Base-by-base conservation (phyloP, 192 early-diverging fungal genomes). In the Obelidium mucronatum region DNA sequence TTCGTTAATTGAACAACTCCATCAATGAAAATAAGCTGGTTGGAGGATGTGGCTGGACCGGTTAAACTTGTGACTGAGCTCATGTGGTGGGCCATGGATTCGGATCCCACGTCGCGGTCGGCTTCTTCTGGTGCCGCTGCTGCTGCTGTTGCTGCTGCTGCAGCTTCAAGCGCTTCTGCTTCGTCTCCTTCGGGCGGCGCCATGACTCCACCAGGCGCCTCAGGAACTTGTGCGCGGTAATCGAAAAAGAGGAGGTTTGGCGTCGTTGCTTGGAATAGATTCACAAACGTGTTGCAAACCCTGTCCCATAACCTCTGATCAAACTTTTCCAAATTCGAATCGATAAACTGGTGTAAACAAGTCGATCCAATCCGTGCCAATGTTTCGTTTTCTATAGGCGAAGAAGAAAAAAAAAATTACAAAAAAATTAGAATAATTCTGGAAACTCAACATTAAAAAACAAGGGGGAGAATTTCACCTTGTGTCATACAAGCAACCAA, bases 321-420 rank as follows among this genome's bases (percentile, higher is more conserved):
- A 61, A 95, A 90, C 73, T 90, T 90, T 34, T 79, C 52, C 26
- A 90, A 87, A 78, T 98, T 98, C 36, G 73, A 77, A 70, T 93
- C 92, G 26, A 98, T 86, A 68, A 96, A 87, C 70, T 96, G 94
- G 78, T 96, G 94, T 64, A 98, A 76, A 67, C 96, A 98, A 34
- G 92, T 91, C 15, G 92, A 92, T 6, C 96, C 96, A 60, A 97
- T 96, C 67, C 91, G 84, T n/a, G 94, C 92, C 69, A 97, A 82
- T 1, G 94, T 90, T 79, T 97, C 94, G 68, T 95, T 95, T 79
- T 95, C 94, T 77, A 31, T 64, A 35, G 35, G 5, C 44, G 30
- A 39, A 55, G 51, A 17, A 51, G 80, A 51, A 42, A 79, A 61
- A 51, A 5, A 22, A 48, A 5, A 78, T 81, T 39, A 13, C 34